phyloP scores from a whole-genome alignment of 345 rosid species.

The Eutrema heterophyllum region DNA sequence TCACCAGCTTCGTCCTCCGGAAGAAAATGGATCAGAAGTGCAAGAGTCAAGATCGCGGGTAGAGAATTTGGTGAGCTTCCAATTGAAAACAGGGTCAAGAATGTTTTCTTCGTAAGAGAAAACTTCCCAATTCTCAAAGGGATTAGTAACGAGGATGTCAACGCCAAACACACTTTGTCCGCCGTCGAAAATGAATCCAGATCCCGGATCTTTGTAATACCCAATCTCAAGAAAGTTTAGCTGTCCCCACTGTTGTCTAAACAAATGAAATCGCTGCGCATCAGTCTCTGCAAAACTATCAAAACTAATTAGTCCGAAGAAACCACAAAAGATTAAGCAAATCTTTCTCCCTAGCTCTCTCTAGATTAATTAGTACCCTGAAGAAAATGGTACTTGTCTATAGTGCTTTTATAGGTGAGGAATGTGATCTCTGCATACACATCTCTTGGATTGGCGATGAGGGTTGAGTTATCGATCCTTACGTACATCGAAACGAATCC shows the following conservation, averaged over 20 bases:
- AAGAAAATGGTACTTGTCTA: not conserved
- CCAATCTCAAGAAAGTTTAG: not conserved
- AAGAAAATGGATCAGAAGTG: slow-evolving; percentile 8
- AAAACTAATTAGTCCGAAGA: not conserved
- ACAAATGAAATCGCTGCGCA: not conserved
- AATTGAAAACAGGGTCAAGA: not conserved
- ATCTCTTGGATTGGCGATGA: slow-evolving; percentile 9
- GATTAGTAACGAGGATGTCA: slow-evolving; percentile 1
- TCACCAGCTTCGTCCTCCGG: slow-evolving; percentile 18
- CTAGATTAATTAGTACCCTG: slow-evolving; percentile 2
- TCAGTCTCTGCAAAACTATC: not conserved
- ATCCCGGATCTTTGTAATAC: not conserved
- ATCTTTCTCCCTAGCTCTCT: not conserved
- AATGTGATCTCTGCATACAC: slow-evolving; percentile 28
- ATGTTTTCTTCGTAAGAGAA: slow-evolving; percentile 11
- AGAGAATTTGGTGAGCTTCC: slow-evolving; percentile 7
- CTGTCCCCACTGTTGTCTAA: not conserved
- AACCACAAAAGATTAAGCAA: not conserved
- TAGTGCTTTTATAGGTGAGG: slow-evolving; percentile 15
- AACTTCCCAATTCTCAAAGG: slow-evolving; percentile 1
- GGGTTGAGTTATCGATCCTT: slow-evolving; percentile 21
- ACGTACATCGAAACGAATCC: slow-evolving; percentile 16
- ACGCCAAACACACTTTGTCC: slow-evolving; percentile 21
- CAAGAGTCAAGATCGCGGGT: not conserved
- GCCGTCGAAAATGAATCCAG: slow-evolving; percentile 7